Base-by-base conservation (phyloP, 768 basidiomycete genomes). In the Chalciporus chontae region DNA sequence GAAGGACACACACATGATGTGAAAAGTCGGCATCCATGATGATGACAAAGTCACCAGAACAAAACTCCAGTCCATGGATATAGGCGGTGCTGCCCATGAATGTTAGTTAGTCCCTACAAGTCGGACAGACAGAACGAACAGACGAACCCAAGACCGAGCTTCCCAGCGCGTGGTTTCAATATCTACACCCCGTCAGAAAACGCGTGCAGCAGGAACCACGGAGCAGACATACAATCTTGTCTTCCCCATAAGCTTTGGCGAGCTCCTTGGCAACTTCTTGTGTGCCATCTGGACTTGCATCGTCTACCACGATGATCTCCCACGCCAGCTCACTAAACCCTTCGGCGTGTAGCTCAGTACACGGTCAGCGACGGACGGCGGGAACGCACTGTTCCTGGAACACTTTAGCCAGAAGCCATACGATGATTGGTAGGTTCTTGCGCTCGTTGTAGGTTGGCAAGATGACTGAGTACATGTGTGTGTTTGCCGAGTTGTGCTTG, bases 11-110 rank as follows among this genome's bases (percentile, higher is more conserved):
- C 70, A 92, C 92, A 58, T 95, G 93, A 62, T 95, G 93, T 5
- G 91, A 94, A 69, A 95, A 94, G 71, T 95, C 93, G 44, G 93
- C 93, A 60, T 95, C 93, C 93, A 95, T 95, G 65, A 95, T 94
- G 63, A 94, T 90, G 18, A 94, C 90, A 71, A 94, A 95, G 69
- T 91, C 90, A 8, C 93, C 93, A 0, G 85, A 85, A 58, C 86
- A 87, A 68, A 89, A 94, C 58, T 90, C 85, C 42, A 95, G 74
- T 11, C 93, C 93, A 63, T 95, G 88, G 32, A 94, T 88, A 64
- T 95, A 95, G 29, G 93, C 93, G 18, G 93, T 94, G 48, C 90
- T 93, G 54, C 71, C 32, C 51, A 44, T 13, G 0, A 11, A 8
- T 0, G 31, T 60, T 4, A 55, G 31, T 60, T 4, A 55, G 40